Base-by-base conservation (phyloP, 2,329 filamentous ascomycete genomes). In the Pseudopithomyces chartarum region DNA sequence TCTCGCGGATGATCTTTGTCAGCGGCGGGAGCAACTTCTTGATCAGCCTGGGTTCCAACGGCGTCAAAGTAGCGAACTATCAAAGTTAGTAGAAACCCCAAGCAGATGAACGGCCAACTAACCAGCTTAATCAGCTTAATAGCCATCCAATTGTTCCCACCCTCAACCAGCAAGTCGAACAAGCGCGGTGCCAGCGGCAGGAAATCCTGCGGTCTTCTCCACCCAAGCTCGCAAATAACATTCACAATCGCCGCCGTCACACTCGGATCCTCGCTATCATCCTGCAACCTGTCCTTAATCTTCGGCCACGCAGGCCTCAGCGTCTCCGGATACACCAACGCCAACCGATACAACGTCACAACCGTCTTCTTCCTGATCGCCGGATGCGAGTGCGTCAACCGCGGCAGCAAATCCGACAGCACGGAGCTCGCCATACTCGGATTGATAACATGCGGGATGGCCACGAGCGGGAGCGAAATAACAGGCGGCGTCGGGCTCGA, bases 131-230 rank as follows among this genome's bases (percentile, higher is more conserved):
- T 98, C 60, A 99, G 86, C 75, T 99, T 99, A 73, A 99, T 99
- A 57, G 93, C 93, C 94, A 99, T 98, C 95, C 95, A 99, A 76
- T 99, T 99, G 77, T 99, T 98, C 36, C 90, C 90, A 54, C 92
- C 89, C 58, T 96, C 90, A 12, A 97, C 93, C 23, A 99, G 81
- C 17, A 99, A 83, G 71, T 97, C 93, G 68, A 98, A 99, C 23
- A 99, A 78, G 56, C 95, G 85, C 8, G 95, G 95, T 0, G 95
- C 95, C 29, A 99, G 82, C 13, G 95, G 91, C 29, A 99, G 81
- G 67, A 98, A 98, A 76, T 99, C 95, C 64, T 94, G 89, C 3
- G 95, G 95, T 64, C 95, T 85, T 65, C 95, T 86, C 91, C 94
- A 97, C 6, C 94, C 94, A 38, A 99, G 80, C 77, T 99, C 95